Evolutionary conservation across 352 stramenopile species (phyloP).

Genomic region (Phytophthora europaea): DNA sequence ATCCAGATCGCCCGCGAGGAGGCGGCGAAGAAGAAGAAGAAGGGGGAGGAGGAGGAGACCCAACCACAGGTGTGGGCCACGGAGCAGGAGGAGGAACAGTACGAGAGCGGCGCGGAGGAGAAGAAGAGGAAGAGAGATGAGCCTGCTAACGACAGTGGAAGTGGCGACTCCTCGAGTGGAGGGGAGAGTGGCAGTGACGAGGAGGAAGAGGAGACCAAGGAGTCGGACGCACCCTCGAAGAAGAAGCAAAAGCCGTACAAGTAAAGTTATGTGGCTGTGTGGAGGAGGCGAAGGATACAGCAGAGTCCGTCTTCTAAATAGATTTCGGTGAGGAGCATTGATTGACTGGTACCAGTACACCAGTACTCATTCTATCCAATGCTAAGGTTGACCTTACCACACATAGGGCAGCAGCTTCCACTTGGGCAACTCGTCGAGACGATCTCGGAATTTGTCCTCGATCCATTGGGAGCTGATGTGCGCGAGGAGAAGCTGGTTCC

Average conservation of each 20-base stretch:
- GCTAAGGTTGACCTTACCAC: slow-evolving; percentile 31
- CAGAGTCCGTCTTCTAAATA: background rate
- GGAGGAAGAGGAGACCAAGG: slow-evolving; percentile 40
- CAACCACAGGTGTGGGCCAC: slow-evolving; percentile 60
- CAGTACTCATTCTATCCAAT: background rate
- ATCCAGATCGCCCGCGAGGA: slow-evolving; percentile 96
- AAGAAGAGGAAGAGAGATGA: slow-evolving; percentile 48
- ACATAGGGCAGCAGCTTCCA: slow-evolving; percentile 51
- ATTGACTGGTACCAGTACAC: no score
- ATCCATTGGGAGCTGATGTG: slow-evolving; percentile 68
- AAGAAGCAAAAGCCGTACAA: slow-evolving; percentile 38
- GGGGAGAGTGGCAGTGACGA: slow-evolving; percentile 39
- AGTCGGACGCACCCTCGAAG: slow-evolving; percentile 29
- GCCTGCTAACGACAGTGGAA: slow-evolving; percentile 34
- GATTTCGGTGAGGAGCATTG: slow-evolving; percentile 2
- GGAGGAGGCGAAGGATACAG: background rate
- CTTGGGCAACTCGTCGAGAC: slow-evolving; percentile 37
- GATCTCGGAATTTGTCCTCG: slow-evolving; percentile 64
- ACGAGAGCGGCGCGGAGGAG: slow-evolving; percentile 50
- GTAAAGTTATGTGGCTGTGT: background rate
- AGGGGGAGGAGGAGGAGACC: background rate
- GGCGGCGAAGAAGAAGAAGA: slow-evolving; percentile 39
- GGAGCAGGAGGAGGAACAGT: slow-evolving; percentile 71
- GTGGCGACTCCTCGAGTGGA: slow-evolving; percentile 44
- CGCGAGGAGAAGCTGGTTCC: slow-evolving; percentile 74